A percentile compares a stretch with the other conserved stretches of the same genome.
Conservation (phyloP, 306 rosid species). For the Trifolium subterraneum region DNA sequence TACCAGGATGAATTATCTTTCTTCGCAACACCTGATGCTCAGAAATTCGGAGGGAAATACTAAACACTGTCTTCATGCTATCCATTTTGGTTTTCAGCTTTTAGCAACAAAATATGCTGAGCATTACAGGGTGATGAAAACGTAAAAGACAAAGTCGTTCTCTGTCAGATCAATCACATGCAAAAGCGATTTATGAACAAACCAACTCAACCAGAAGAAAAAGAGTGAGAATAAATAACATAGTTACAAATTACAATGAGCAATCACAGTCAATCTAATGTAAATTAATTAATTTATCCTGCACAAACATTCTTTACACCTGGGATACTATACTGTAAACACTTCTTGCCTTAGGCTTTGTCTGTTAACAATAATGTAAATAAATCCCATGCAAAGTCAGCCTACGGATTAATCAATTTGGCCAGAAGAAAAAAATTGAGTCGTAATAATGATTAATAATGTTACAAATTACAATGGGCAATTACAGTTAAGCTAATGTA, state of each 20-base stretch:
- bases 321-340: constrained; percentile 75
- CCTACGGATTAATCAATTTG: constrained; percentile 15
- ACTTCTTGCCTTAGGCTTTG: constrained; percentile 85
- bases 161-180: constrained; percentile 1
- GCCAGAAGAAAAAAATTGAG: constrained; percentile 1
- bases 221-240: constrained; percentile 18
- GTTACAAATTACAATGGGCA: constrained; percentile 41
- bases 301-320: constrained; percentile 90
- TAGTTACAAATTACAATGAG: not conserved
- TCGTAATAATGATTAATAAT: constrained; percentile 38
- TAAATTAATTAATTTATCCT: constrained; percentile 48
- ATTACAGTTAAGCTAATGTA: constrained; percentile 24
- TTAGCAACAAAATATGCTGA: constrained; percentile 2
- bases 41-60: not conserved
- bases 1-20: not conserved
- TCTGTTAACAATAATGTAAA: constrained; percentile 31
- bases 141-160: not conserved
- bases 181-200: constrained; percentile 15
- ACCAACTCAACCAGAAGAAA: not conserved
- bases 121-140: not conserved
- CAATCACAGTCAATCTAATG: constrained; percentile 18
- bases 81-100: not conserved
- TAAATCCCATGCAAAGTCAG: constrained; percentile 18
- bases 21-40: not conserved
- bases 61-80: not conserved